Base-by-base conservation (phyloP, 257 asterid species). In the Phtheirospermum japonicum region DNA sequence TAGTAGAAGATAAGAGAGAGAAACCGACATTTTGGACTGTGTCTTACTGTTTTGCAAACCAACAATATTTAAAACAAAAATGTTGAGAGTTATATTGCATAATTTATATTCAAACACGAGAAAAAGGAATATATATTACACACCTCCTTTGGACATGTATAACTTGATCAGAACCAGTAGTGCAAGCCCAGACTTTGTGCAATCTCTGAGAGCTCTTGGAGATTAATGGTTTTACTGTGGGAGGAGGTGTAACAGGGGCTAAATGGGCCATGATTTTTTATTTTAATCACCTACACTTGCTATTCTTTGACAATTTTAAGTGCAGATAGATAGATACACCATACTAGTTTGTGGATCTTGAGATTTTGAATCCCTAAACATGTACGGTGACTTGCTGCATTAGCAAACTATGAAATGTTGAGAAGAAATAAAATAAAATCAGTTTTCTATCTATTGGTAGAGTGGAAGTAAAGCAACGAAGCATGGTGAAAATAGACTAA, bases 131-230 rank as follows among this genome's bases (percentile, higher is more conserved):
- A 6, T 36, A 36, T 36, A 4, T 36, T 36, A 45, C 68, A 7
- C 37, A 74, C 95, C 94, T 85, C 76, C 95, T 85, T 18, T 73
- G 62, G 58, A 75, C 75, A 40, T 56, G 52, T 51, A 16, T 66
- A 50, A 57, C 63, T 30, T 71, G 66, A 50, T 69, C 43, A 31
- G 56, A 37, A 26, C 13, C 10, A 49, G 60, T 12, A 18, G 49
- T 56, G 61, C 61, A 77, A 66, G 82, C 72, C 26, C 46, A 40
- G 4, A 74, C 73, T 66, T 65, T 64, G 9, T 7, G 65, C 31
- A 20, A 10, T 49, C 46, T 20, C 56, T 67, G 65, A 57, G 71
- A 34, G 48, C 55, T 19, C 20, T 42, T 18, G 7, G 88, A 52
- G 71, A 72, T 65, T 69, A 75, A 68, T 43, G 81, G 76, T 40